A percentile compares a stretch with the other conserved stretches of the same genome.
Conservation (phyloP, 257 asterid species). For the Leonotis leonurus region DNA sequence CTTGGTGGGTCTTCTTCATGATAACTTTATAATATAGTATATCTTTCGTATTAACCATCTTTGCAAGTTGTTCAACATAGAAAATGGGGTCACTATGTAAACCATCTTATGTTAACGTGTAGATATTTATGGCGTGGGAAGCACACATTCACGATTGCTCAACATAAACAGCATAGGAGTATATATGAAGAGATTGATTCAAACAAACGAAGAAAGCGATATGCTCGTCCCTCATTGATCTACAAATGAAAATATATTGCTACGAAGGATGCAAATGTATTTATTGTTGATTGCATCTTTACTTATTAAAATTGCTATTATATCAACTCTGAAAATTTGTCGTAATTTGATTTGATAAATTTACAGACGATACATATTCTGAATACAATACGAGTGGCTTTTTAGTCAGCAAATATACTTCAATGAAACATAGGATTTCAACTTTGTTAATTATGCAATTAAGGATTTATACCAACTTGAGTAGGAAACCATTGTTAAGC, state of each 20-base stretch:
- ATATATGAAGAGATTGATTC: constrained; percentile 91
- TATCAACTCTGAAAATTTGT: too few relatives aligned
- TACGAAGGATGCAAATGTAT: too few relatives aligned
- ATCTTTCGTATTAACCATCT: too few relatives aligned
- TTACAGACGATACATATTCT: too few relatives aligned
- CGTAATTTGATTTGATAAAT: too few relatives aligned
- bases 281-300: too few relatives aligned
- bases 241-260: constrained; percentile 76
- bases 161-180: constrained; percentile 75
- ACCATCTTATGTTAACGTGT: constrained; percentile 1
- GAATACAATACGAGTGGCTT: too few relatives aligned
- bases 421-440: too few relatives aligned
- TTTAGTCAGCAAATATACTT: too few relatives aligned
- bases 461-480: not conserved
- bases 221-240: constrained; percentile 96
- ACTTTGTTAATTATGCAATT: not conserved
- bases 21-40: too few relatives aligned
- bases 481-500: not conserved
- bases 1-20: too few relatives aligned
- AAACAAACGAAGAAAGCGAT: constrained; percentile 87
- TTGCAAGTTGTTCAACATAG: not conserved
- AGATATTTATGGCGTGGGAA: constrained; percentile 92
- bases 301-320: too few relatives aligned
- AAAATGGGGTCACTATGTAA: not conserved
- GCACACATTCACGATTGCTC: constrained; percentile 92